Evolutionary conservation across 2,329 filamentous ascomycete species (phyloP).

Genomic region (Cladosporium sp.): DNA sequence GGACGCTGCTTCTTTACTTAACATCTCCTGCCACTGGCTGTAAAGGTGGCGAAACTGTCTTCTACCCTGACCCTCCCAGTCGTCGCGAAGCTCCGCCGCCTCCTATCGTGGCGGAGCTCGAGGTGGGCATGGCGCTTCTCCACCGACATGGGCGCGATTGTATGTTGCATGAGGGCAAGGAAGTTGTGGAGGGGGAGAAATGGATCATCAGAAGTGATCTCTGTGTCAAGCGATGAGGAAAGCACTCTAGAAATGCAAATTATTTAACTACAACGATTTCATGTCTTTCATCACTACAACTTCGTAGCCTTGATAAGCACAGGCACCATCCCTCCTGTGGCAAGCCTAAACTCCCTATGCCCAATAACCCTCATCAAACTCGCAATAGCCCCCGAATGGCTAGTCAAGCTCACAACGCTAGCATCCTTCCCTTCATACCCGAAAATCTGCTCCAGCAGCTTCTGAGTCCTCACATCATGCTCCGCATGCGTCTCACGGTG

Average conservation of each 20-base stretch:
- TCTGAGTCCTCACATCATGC: conserved; percentile 31
- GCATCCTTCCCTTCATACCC: conserved; percentile 39
- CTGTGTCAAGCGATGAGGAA: conserved; percentile 57
- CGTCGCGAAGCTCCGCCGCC: conserved; percentile 40
- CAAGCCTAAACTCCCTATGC: conserved; percentile 49
- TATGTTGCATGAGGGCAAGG: conserved; percentile 81
- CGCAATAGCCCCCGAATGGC: conserved; percentile 60
- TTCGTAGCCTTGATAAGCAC: conserved; percentile 48
- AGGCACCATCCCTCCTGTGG: conserved; percentile 54
- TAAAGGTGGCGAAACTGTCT: conserved; percentile 84
- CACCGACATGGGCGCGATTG: conserved; percentile 90
- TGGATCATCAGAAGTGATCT: conserved; percentile 88
- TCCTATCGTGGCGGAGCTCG: conserved; percentile 70
- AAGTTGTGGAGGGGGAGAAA: conserved; percentile 80
- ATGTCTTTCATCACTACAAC: background rate
- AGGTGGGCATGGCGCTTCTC: conserved; percentile 81
- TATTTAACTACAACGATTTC: background rate
- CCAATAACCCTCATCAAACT: conserved; percentile 50
- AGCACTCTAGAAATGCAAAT: background rate
- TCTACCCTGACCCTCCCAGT: conserved; percentile 67
- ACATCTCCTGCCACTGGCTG: conserved; percentile 75
- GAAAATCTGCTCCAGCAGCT: conserved; percentile 57
- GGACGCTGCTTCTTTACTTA: conserved; percentile 87
- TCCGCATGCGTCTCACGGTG: conserved; percentile 52
- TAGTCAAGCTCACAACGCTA: conserved; percentile 56